A percentile compares a stretch with the other conserved stretches of the same genome.
Conservation (phyloP, 2,329 filamentous ascomycete species). For the Cladosporium sp. region DNA sequence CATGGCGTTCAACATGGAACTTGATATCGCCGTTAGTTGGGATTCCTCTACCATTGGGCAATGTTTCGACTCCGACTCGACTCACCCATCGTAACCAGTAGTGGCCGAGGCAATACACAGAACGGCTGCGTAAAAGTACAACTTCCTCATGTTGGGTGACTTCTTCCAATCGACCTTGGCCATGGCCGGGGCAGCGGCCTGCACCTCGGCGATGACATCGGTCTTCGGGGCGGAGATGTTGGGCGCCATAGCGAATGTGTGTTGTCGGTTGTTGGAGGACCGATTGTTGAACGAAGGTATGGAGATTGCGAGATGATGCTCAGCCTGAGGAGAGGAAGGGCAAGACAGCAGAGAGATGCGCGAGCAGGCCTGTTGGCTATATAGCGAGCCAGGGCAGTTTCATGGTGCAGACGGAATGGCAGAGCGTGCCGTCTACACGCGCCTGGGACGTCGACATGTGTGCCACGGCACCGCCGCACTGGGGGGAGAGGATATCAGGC, state of each 20-base stretch:
- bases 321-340: constrained; percentile 5
- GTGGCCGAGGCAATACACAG: constrained; percentile 19
- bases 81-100: constrained; percentile 26
- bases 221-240: constrained; percentile 9
- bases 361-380: constrained; percentile 7
- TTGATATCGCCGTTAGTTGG: not conserved
- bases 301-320: constrained; percentile 8
- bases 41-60: too few species aligned
- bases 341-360: not conserved
- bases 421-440: constrained; percentile 8
- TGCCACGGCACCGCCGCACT: not conserved
- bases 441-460: not conserved
- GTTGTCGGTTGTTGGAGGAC: not conserved
- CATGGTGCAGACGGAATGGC: not conserved
- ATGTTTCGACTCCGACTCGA: constrained; percentile 6
- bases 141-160: constrained; percentile 15
- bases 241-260: constrained; percentile 13
- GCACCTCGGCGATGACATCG: constrained; percentile 13
- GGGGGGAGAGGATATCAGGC: constrained; percentile 9
- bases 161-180: constrained; percentile 16
- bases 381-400: not conserved
- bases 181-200: constrained; percentile 11
- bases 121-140: constrained; percentile 17
- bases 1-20: constrained; percentile 15
- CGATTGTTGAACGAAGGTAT: constrained; percentile 1